Percentiles rank a stretch among this genome's conserved stretches.
Evolutionary conservation across 2,329 filamentous ascomycete genomes (phyloP).

Genomic region (Daldinia eschscholtzii): DNA sequence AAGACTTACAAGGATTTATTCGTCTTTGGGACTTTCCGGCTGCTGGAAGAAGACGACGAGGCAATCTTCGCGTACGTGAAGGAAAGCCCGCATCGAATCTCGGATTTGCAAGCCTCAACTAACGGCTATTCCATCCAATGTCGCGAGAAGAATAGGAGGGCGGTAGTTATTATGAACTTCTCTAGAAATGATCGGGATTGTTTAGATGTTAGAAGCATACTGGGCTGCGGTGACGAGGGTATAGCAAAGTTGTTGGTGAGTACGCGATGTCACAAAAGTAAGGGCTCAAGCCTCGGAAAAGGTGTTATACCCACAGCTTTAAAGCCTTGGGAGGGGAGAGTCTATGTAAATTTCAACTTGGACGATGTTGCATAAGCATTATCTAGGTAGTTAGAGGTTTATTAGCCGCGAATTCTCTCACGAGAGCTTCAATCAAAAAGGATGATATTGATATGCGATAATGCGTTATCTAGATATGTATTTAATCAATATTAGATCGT

Average conservation of each 20-base stretch:
- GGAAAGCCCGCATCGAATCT: conserved; percentile 43
- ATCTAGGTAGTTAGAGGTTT: neutral
- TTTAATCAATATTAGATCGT: neutral
- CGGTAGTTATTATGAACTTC: conserved; percentile 63
- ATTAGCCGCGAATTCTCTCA: too few species aligned
- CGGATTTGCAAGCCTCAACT: conserved; percentile 22
- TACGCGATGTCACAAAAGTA: conserved; percentile 37
- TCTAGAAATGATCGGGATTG: conserved; percentile 53
- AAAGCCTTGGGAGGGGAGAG: conserved; percentile 50
- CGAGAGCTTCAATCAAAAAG: neutral
- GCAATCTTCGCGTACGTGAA: conserved; percentile 69
- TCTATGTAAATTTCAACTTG: conserved; percentile 34
- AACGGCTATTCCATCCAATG: conserved; percentile 10
- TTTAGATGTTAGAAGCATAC: conserved; percentile 42
- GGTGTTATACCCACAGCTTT: conserved; percentile 18
- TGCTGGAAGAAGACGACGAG: conserved; percentile 64
- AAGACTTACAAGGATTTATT: conserved; percentile 70
- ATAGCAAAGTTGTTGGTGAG: conserved; percentile 46
- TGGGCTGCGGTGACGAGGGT: conserved; percentile 44
- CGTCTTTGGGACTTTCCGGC: conserved; percentile 70
- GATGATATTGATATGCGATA: neutral
- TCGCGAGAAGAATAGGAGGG: conserved; percentile 47
- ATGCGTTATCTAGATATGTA: neutral
- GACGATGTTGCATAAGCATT: conserved; percentile 2
- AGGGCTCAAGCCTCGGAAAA: neutral